Evolutionary conservation across 495 filamentous ascomycete species (phyloP).

Genomic region (Bryoglossum gracile): DNA sequence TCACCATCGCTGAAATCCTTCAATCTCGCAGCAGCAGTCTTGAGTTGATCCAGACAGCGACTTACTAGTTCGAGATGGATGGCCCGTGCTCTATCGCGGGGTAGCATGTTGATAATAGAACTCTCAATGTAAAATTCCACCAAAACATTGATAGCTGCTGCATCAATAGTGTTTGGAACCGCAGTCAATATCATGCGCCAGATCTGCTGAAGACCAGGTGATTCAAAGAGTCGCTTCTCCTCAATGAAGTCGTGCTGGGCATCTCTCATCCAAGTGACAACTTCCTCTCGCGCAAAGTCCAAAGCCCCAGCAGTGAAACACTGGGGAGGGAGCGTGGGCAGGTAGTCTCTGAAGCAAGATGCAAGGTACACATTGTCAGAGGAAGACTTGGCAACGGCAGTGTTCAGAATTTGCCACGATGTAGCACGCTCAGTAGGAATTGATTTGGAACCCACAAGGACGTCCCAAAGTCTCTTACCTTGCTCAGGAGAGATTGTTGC

Average conservation of each 20-base stretch:
- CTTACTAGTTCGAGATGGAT: constrained; percentile 76
- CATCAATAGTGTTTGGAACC: constrained; percentile 60
- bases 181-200: constrained; percentile 78
- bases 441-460: constrained; percentile 55
- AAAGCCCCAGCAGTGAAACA: constrained; percentile 61
- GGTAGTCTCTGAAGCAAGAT: constrained; percentile 56
- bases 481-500: constrained; percentile 53
- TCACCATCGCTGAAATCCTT: constrained; percentile 33
- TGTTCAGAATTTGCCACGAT: constrained; percentile 60
- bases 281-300: constrained; percentile 48
- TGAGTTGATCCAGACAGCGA: constrained; percentile 70
- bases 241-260: constrained; percentile 9
- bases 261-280: constrained; percentile 18
- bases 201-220: constrained; percentile 64
- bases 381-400: constrained; percentile 36
- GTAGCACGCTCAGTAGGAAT: constrained; percentile 47
- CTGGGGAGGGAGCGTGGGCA: constrained; percentile 54
- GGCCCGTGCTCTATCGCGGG: constrained; percentile 36
- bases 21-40: constrained; percentile 55
- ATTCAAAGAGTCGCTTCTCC: constrained; percentile 41
- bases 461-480: constrained; percentile 56
- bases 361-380: constrained; percentile 56
- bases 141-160: constrained; percentile 57
- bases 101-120: constrained; percentile 34
- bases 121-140: constrained; percentile 68